phyloP scores from a whole-genome alignment of 2,329 filamentous ascomycete species.

The Penicillium concentricum region DNA sequence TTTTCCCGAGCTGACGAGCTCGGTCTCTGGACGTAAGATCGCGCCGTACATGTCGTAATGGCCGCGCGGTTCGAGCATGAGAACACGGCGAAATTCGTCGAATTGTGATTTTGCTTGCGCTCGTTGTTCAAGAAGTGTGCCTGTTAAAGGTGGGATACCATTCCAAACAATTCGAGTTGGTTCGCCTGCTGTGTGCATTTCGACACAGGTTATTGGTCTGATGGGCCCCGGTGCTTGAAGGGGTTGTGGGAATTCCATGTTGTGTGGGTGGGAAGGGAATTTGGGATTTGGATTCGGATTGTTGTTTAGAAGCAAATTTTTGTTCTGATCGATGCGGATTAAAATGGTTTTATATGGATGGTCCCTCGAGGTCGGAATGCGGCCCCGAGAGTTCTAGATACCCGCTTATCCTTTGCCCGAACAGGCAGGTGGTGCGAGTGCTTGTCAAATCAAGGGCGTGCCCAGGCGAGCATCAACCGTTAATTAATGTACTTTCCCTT shows the following conservation, averaged over 20 bases:
- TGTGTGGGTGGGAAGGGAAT: neutral
- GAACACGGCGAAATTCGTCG: constrained; percentile 42
- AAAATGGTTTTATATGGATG: neutral
- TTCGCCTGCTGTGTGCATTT: constrained; percentile 53
- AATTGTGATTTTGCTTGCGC: constrained; percentile 38
- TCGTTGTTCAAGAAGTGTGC: constrained; percentile 45
- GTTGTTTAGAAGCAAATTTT: neutral
- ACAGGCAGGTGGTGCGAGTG: neutral
- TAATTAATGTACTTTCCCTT: neutral
- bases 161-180: constrained; percentile 49
- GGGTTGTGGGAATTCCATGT: neutral
- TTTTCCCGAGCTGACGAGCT: constrained; percentile 38
- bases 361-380: neutral
- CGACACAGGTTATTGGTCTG: constrained; percentile 32
- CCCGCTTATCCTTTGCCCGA: neutral
- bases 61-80: constrained; percentile 51
- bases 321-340: neutral
- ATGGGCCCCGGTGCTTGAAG: constrained; percentile 3
- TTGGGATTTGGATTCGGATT: neutral
- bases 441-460: neutral
- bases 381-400: neutral
- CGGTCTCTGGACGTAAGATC: constrained; percentile 45
- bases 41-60: constrained; percentile 55
- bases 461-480: neutral
- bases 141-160: constrained; percentile 41